Base-by-base conservation (phyloP, 75 land plant genomes). In the Pinus taeda region DNA sequence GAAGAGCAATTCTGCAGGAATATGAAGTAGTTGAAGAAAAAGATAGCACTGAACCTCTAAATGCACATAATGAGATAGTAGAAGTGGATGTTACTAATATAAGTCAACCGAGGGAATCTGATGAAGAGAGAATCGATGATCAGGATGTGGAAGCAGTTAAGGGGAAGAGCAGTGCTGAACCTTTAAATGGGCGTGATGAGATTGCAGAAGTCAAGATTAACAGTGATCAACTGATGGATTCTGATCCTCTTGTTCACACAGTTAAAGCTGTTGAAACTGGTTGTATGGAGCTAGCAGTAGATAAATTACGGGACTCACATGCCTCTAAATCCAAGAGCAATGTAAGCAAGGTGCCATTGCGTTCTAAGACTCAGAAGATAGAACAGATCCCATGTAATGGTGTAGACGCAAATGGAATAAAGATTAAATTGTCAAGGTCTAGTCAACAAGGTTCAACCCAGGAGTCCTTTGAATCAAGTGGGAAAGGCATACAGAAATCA, bases 381-480 rank as follows among this genome's bases (percentile, higher is more conserved):
- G 74, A 71, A 29, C 22, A 42, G 22, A 71, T 49, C 26, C 74
- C 37, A 71, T 21, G 74, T 45, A 71, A 49, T 71, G 74, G 74
- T 45, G 74, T 57, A 49, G 74, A 18, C 49, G 26, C 24, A 4
- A 71, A 22, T 71, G 74, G 57, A 22, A 71, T n/a, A 24, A 71
- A 49, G 74, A 8, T 29, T 22, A 71, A 49, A 49, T 42, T 24
- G 17, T 14, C 13, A n/a, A 71, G 57, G 14, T n/a, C 74, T 49
- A 45, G 56, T 21, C 74, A 71, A 24, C 22, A 21, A 49, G 17
- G 53, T 71, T 49, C 74, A 22, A 14, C 57, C 29, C 57, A 12
- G 29, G 74, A 71, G 8, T 21, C 57, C n/a, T 22, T 49, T 18
- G 57, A 71, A 49, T 37, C 57, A 71, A 71, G 49, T 22, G 26